Evolutionary conservation across 2,329 filamentous ascomycete genomes (phyloP).

Genomic region (Clonostachys solani): DNA sequence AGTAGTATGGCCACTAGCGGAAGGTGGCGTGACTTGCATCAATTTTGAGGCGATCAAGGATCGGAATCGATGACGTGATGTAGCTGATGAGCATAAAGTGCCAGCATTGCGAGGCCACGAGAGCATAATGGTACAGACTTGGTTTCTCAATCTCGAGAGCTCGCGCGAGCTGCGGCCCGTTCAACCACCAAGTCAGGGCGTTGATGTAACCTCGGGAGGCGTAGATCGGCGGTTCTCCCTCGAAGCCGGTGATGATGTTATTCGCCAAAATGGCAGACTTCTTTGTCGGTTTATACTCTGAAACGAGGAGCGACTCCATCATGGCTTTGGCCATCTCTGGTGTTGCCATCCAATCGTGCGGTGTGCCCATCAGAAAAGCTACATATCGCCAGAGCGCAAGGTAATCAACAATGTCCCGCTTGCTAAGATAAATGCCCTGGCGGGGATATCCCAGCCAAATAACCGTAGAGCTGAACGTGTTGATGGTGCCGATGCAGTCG

Average conservation of each 20-base stretch:
- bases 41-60: no score
- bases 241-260: constrained; percentile 68
- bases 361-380: constrained; percentile 66
- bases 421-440: constrained; percentile 63
- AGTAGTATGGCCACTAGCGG: no score
- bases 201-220: constrained; percentile 63
- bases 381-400: constrained; percentile 74
- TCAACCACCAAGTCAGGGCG: constrained; percentile 66
- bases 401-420: constrained; percentile 64
- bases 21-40: no score
- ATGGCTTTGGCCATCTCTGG: constrained; percentile 50
- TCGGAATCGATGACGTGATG: constrained; percentile 7
- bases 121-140: constrained; percentile 41
- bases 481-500: constrained; percentile 68
- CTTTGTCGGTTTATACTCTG: constrained; percentile 62
- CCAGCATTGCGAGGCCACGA: constrained; percentile 54
- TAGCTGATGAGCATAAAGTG: constrained; percentile 57
- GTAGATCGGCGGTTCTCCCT: constrained; percentile 64
- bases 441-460: constrained; percentile 67
- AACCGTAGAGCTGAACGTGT: constrained; percentile 62
- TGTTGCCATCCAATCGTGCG: constrained; percentile 54
- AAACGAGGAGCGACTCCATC: constrained; percentile 64
- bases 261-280: constrained; percentile 63
- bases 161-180: constrained; percentile 59
- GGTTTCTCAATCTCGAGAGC: constrained; percentile 55